A percentile compares a stretch with the other conserved stretches of the same genome.
phyloP scores from a whole-genome alignment of 768 basidiomycete genomes.

The Boletus vinaceobasis region DNA sequence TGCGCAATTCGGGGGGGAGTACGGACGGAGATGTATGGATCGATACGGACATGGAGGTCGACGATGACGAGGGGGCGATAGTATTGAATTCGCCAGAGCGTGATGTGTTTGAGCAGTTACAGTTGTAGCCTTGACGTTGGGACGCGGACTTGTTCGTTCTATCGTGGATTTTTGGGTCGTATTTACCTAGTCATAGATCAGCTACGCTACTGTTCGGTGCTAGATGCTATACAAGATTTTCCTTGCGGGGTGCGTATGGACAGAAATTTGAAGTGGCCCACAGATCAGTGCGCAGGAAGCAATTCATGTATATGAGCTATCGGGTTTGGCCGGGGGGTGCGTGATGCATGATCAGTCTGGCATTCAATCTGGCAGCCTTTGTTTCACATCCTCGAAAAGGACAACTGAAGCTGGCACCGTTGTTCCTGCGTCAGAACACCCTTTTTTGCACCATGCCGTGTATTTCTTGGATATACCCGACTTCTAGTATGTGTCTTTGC shows the following conservation, averaged over 20 bases:
- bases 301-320: too few species aligned
- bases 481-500: constrained; percentile 11
- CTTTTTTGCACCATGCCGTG: too few species aligned
- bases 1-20: constrained; percentile 8
- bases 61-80: constrained; percentile 21
- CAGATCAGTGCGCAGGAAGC: too few species aligned
- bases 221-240: not conserved
- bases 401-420: too few species aligned
- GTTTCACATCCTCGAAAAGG: too few species aligned
- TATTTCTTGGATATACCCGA: too few species aligned
- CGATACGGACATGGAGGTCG: constrained; percentile 38
- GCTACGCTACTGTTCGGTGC: not conserved
- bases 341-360: too few species aligned
- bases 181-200: not conserved
- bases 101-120: constrained; percentile 11
- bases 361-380: too few species aligned
- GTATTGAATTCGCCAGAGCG: constrained; percentile 5
- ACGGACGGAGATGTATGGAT: constrained; percentile 34
- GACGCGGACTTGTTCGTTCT: not conserved
- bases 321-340: too few species aligned
- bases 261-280: too few species aligned
- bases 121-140: not conserved
- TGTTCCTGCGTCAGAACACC: too few species aligned
- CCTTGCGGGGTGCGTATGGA: not conserved
- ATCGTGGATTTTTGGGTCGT: not conserved